Evolutionary conservation across 805 yeast genomes (phyloP), one percentile per base, ranked within the genome.

Genomic region (Zygosaccharomyces bisporus): DNA sequence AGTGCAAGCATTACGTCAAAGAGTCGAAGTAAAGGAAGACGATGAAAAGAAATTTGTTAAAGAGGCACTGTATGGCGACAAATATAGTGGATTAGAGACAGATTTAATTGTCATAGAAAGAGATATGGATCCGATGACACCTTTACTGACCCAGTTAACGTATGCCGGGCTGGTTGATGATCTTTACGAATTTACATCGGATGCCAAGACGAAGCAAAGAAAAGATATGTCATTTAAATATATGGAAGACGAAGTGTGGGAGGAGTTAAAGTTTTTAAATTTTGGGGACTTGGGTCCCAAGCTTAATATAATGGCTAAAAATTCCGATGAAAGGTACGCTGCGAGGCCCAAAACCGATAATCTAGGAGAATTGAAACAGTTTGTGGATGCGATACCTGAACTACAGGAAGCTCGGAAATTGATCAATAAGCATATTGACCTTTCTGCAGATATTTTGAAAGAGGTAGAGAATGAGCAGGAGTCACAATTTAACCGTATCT

Each of bases 141-240:
- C 88, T 1, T 56, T 87, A 8, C 66, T 88, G 43, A 78, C 81
- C 19, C 97, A 90, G 55, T 66, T 90, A 54, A 85, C 88, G 2
- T 91, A 90, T 60, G 71, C 77, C 13, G 99, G 98, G 0, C 69
- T 93, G 12, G 69, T 89, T 16, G 90, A 86, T 60, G 96, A 90
- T 54, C 60, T 79, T 9, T 72, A 79, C 52, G 79, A 76, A 4
- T 66, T 82, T 4, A 69, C 73, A 10, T 58, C 72, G 9, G 74
- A 73, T 47, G 67, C 58, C 2, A 57, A 54, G 17, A 34, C 66
- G 16, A 50, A 54, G 25, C 57, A 47, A 6, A 56, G 60, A 20
- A 60, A 55, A 9, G 51, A 45, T 9, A 44, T 53, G 12, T 48
- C 52, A 1, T 34, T 52, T 6, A 43, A 52, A 23, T 41, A 47